A percentile compares a stretch with the other conserved stretches of the same genome.
Conservation (phyloP, 345 rosid genomes). For the Ceriops zippeliana region DNA sequence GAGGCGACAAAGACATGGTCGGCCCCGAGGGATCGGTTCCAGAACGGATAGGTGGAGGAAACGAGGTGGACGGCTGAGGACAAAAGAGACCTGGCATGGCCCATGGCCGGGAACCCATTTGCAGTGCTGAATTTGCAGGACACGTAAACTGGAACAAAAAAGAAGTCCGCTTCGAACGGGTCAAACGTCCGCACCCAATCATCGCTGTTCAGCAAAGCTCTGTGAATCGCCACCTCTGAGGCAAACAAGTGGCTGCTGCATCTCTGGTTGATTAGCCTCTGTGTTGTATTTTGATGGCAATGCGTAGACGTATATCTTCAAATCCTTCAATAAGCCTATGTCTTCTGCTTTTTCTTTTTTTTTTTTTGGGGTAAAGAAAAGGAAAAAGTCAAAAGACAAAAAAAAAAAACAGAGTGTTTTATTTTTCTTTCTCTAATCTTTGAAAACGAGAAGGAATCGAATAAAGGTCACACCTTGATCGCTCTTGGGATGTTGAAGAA, state of each 20-base stretch:
- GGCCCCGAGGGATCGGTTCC: conserved; percentile 77
- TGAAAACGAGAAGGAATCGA: no score
- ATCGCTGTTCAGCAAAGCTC: conserved; percentile 47
- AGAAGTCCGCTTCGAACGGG: conserved; percentile 82
- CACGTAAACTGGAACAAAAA: conserved; percentile 92
- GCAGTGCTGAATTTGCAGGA: conserved; percentile 87
- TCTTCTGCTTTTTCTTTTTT: no score
- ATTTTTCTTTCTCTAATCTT: no score
- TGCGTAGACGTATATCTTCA: conserved; percentile 76
- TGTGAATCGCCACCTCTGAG: conserved; percentile 89
- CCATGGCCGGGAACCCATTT: conserved; percentile 91
- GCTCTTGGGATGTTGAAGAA: conserved; percentile 26
- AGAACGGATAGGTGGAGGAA: conserved; percentile 54
- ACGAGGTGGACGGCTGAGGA: conserved; percentile 61
- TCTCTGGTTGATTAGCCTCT: conserved; percentile 74
- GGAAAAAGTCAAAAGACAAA: background rate
- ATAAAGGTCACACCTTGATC: conserved; percentile 31
- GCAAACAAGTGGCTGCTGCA: conserved; percentile 89
- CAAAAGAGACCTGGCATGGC: conserved; percentile 73
- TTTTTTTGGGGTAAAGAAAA: background rate
- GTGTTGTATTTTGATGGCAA: conserved; percentile 70
- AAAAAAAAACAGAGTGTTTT: no score
- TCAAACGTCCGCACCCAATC: conserved; percentile 56
- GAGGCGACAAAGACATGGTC: conserved; percentile 94
- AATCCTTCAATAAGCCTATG: conserved; percentile 45